Conservation (phyloP, 306 rosid species). For the Herpetospermum pedunculosum region DNA sequence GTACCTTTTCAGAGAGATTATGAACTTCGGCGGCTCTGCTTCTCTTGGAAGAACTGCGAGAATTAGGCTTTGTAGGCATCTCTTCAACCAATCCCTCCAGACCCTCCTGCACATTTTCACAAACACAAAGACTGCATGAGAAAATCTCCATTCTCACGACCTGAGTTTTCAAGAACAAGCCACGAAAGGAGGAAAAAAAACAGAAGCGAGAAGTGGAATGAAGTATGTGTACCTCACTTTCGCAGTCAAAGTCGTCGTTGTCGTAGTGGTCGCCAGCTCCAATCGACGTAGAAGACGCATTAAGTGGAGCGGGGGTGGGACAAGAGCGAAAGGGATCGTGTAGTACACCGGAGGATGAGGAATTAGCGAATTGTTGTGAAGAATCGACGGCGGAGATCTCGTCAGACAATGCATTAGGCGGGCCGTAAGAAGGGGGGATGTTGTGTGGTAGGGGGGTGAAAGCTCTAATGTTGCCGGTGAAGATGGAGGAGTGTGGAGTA, state of each 20-base stretch:
- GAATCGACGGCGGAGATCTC: conserved; percentile 40
- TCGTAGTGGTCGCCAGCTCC: conserved; percentile 36
- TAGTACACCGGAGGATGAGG: background rate
- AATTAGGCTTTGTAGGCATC: conserved; percentile 25
- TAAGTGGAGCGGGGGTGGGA: conserved; percentile 12
- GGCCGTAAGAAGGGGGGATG: conserved; percentile 10
- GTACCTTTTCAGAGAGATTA: conserved; percentile 90
- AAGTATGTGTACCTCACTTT: conserved; percentile 52
- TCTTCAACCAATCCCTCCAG: conserved; percentile 57
- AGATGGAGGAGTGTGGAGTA: conserved; percentile 3
- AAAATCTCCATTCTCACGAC: background rate
- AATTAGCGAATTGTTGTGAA: conserved; percentile 2
- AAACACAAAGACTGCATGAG: background rate
- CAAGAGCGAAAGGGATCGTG: background rate
- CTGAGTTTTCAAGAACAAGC: background rate
- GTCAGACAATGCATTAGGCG: conserved; percentile 12
- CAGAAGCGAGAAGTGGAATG: conserved; percentile 8
- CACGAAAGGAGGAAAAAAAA: background rate
- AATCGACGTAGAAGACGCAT: conserved; percentile 43
- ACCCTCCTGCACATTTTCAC: conserved; percentile 42
- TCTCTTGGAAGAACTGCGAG: conserved; percentile 68
- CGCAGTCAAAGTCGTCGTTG: conserved; percentile 71
- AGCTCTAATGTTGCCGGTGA: conserved; percentile 14
- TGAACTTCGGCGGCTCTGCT: conserved; percentile 99
- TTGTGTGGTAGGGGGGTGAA: background rate